These are phyloP conservation scores for Claviceps quebecensis DNA, from an alignment of 2,329 filamentous ascomycete species.

Conservation along the genomic window DNA sequence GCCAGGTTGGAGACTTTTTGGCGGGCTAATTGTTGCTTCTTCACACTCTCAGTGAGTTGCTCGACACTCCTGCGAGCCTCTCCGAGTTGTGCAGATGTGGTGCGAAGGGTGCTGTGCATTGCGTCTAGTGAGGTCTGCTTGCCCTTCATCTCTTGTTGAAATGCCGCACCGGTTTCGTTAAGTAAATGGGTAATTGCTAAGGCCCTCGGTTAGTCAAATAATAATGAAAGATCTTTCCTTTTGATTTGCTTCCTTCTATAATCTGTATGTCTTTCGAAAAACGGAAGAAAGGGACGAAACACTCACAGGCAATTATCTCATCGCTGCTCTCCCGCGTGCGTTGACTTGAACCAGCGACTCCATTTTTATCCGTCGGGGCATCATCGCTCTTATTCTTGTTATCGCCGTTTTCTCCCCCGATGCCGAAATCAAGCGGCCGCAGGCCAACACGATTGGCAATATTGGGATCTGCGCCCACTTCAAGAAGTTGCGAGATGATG, in stretches of 20 bases:
- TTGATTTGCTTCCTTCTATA: too few relatives aligned
- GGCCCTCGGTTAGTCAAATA: background rate
- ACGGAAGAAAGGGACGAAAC: background rate
- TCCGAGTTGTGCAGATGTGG: slow-evolving; percentile 63
- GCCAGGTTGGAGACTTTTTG: slow-evolving; percentile 68
- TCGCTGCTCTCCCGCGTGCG: slow-evolving; percentile 59
- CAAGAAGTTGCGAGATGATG: slow-evolving; percentile 91
- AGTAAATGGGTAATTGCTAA: slow-evolving; percentile 72
- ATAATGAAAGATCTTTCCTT: background rate
- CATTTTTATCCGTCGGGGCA: slow-evolving; percentile 28
- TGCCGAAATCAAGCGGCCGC: slow-evolving; percentile 84
- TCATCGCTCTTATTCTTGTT: slow-evolving; percentile 30
- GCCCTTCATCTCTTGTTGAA: slow-evolving; percentile 64
- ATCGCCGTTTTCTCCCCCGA: slow-evolving; percentile 51
- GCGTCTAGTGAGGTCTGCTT: slow-evolving; percentile 77
- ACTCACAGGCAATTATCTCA: slow-evolving; percentile 67
- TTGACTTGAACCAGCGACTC: slow-evolving; percentile 31
- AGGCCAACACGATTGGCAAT: slow-evolving; percentile 85
- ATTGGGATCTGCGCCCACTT: slow-evolving; percentile 86
- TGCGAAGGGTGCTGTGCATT: slow-evolving; percentile 67
- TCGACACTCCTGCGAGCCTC: slow-evolving; percentile 65
- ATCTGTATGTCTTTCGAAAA: too few relatives aligned
- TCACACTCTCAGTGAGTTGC: slow-evolving; percentile 50
- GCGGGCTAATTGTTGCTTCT: slow-evolving; percentile 48
- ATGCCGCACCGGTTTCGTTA: slow-evolving; percentile 62